phyloP scores from a whole-genome alignment of 441 rosid genomes.

The Eruca vesicaria region DNA sequence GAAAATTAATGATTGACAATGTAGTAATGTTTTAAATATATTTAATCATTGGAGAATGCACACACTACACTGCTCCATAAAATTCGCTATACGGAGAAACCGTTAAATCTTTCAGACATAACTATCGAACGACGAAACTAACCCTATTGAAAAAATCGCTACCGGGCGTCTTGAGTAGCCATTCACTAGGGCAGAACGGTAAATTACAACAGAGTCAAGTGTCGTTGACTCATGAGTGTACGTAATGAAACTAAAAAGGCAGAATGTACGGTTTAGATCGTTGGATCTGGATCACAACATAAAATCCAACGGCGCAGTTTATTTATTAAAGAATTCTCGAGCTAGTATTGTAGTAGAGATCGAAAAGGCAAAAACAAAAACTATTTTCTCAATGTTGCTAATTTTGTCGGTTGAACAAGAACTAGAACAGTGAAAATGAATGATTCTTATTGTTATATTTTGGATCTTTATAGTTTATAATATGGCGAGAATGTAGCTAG shows the following conservation, averaged over 20 bases:
- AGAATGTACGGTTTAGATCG: conserved; percentile 68
- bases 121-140: background rate
- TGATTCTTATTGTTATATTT: background rate
- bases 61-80: conserved; percentile 44
- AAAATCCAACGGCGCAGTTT: conserved; percentile 44
- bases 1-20: conserved; percentile 10
- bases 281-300: conserved; percentile 48
- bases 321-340: background rate
- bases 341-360: background rate
- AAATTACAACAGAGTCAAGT: conserved; percentile 26
- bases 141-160: background rate
- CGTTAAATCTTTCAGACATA: conserved; percentile 25
- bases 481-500: conserved; percentile 19
- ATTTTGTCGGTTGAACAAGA: conserved; percentile 26
- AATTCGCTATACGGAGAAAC: conserved; percentile 34
- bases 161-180: background rate
- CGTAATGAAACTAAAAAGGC: conserved; percentile 27
- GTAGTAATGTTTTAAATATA: background rate
- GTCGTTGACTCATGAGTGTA: conserved; percentile 12
- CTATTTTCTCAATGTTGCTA: conserved; percentile 7
- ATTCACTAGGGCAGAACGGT: conserved; percentile 16
- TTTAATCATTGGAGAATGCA: conserved; percentile 20
- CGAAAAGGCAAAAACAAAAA: background rate
- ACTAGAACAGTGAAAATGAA: background rate
- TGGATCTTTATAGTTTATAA: background rate